Conservation (phyloP, 371 early-diverging fungal species). For the Apophysomyces trapeziformis region DNA sequence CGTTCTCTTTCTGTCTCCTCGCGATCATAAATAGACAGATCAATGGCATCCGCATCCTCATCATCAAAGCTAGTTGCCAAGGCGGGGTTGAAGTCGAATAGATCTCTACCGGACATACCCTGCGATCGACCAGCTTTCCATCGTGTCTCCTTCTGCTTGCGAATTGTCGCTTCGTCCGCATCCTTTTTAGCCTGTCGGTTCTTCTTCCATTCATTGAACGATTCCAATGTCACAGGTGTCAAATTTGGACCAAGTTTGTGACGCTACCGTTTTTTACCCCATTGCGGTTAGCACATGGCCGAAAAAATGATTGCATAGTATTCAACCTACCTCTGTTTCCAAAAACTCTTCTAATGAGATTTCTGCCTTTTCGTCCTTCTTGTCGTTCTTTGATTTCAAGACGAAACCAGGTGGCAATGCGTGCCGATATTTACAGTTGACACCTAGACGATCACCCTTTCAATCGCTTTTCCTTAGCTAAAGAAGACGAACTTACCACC, state of each 20-base stretch:
- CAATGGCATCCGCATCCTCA: slow-evolving; percentile 69
- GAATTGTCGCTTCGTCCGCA: slow-evolving; percentile 67
- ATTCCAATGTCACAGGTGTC: slow-evolving; percentile 96
- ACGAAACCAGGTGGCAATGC: slow-evolving; percentile 98
- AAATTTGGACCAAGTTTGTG: slow-evolving; percentile 91
- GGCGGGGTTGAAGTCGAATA: slow-evolving; percentile 98
- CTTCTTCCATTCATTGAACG: slow-evolving; percentile 96
- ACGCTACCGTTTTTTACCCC: slow-evolving; percentile 57
- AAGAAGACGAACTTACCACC: slow-evolving; percentile 62
- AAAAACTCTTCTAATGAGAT: slow-evolving; percentile 96
- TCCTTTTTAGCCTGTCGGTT: slow-evolving; percentile 78
- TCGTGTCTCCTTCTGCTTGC: slow-evolving; percentile 88
- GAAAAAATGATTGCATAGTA: not conserved
- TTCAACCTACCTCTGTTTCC: slow-evolving; percentile 82
- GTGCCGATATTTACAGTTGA: slow-evolving; percentile 93
- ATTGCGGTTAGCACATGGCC: not conserved
- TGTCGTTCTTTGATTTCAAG: slow-evolving; percentile 85
- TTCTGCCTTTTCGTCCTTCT: slow-evolving; percentile 77
- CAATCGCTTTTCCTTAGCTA: slow-evolving; percentile 13
- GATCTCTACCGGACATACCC: slow-evolving; percentile 96
- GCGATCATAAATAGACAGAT: slow-evolving; percentile 59
- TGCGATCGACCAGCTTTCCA: slow-evolving; percentile 90
- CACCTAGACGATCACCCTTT: slow-evolving; percentile 34
- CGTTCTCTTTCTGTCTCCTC: slow-evolving; percentile 50
- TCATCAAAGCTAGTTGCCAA: slow-evolving; percentile 78